These are phyloP conservation scores for Ascochyta viciae-villosae DNA, from an alignment of 2,329 filamentous ascomycete genomes.

Conservation along the genomic window DNA sequence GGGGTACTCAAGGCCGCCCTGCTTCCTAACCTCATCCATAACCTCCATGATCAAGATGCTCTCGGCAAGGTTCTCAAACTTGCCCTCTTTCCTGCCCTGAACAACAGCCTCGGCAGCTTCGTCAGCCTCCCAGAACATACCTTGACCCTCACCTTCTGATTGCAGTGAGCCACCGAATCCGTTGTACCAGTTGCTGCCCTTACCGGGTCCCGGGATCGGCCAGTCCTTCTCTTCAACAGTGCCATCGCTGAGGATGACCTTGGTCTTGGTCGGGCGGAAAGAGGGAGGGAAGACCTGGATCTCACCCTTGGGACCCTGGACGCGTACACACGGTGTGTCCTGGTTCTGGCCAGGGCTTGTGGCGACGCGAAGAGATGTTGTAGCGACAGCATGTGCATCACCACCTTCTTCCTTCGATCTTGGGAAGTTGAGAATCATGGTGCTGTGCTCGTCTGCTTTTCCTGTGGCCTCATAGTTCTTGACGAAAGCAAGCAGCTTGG, in stretches of 20 bases:
- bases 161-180: conserved; percentile 53
- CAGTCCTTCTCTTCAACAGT: conserved; percentile 58
- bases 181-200: conserved; percentile 56
- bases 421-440: conserved; percentile 79
- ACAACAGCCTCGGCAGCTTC: conserved; percentile 77
- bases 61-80: conserved; percentile 69
- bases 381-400: conserved; percentile 74
- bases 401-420: conserved; percentile 56
- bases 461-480: conserved; percentile 75
- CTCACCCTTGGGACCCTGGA: conserved; percentile 82
- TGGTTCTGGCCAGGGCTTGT: conserved; percentile 64
- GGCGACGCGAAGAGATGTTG: conserved; percentile 52
- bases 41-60: conserved; percentile 85
- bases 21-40: conserved; percentile 73
- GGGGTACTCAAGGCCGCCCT: conserved; percentile 68
- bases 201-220: conserved; percentile 55
- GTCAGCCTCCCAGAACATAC: conserved; percentile 90
- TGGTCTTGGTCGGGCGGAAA: conserved; percentile 72
- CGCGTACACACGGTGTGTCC: conserved; percentile 72
- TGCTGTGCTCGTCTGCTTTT: conserved; percentile 80
- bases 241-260: conserved; percentile 62
- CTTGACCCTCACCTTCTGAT: conserved; percentile 70
- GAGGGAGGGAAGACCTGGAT: conserved; percentile 79
- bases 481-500: conserved; percentile 70
- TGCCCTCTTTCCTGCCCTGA: conserved; percentile 79